Evolutionary conservation across 2,329 filamentous ascomycete genomes (phyloP).

Genomic region (Diaporthe citrichinensis): DNA sequence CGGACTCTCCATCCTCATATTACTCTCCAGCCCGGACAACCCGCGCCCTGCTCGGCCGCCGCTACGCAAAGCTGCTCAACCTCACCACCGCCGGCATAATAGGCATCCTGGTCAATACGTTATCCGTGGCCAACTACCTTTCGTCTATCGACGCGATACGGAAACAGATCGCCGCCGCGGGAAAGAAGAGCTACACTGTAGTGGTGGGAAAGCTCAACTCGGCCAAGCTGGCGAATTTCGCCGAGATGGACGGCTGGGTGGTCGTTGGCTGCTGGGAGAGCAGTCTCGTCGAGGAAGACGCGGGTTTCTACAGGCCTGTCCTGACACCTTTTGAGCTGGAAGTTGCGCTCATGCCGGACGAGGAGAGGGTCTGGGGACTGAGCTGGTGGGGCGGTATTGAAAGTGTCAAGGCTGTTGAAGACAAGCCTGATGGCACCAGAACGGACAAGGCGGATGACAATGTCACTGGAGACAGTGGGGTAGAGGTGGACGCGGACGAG

Average conservation of each 20-base stretch:
- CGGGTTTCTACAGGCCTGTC: slow-evolving; percentile 87
- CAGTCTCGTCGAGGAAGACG: slow-evolving; percentile 86
- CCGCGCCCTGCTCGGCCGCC: slow-evolving; percentile 77
- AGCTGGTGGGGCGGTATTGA: slow-evolving; percentile 93
- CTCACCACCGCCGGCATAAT: slow-evolving; percentile 87
- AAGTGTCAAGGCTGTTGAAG: slow-evolving; percentile 66
- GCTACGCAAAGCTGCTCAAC: slow-evolving; percentile 88
- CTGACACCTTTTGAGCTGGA: slow-evolving; percentile 96
- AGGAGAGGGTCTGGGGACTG: slow-evolving; percentile 85
- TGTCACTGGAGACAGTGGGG: slow-evolving; percentile 41
- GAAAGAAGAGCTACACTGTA: slow-evolving; percentile 96
- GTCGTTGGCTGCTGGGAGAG: slow-evolving; percentile 99
- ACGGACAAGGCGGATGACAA: slow-evolving; percentile 42
- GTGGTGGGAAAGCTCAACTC: slow-evolving; percentile 97
- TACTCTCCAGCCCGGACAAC: slow-evolving; percentile 65
- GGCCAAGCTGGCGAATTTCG: slow-evolving; percentile 96
- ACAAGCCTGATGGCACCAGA: slow-evolving; percentile 45
- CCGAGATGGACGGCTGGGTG: slow-evolving; percentile 95
- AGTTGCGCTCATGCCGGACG: slow-evolving; percentile 81
- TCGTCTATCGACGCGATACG: slow-evolving; percentile 82
- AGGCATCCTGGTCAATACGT: slow-evolving; percentile 95
- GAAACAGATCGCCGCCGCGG: slow-evolving; percentile 79
- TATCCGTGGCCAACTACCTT: slow-evolving; percentile 92
- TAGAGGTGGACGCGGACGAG: slow-evolving; percentile 60
- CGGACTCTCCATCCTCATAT: slow-evolving; percentile 59